Evolutionary conservation across 2,329 filamentous ascomycete genomes (phyloP).

Genomic region (Gnomoniopsis smithogilvyi): DNA sequence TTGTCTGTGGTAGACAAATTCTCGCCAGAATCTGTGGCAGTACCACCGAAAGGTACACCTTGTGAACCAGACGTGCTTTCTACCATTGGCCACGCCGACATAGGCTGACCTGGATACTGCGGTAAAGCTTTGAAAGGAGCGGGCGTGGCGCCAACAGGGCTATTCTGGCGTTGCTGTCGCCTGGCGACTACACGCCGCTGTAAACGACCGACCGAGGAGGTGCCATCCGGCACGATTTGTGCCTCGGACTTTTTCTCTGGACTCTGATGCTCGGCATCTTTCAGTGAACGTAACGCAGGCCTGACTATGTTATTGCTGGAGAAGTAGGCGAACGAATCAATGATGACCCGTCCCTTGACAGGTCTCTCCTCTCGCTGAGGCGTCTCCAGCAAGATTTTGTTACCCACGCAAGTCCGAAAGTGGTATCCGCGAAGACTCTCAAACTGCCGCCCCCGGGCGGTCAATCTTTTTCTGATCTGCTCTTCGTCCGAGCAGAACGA

Average conservation of each 20-base stretch:
- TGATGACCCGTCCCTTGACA: conserved; percentile 28
- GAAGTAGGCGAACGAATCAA: conserved; percentile 36
- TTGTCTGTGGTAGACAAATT: not conserved
- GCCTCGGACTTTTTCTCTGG: not conserved
- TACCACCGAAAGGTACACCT: too few relatives aligned
- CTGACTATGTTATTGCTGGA: conserved; percentile 27
- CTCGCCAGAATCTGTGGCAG: too few relatives aligned
- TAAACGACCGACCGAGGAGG: too few relatives aligned
- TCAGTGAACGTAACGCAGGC: conserved; percentile 24
- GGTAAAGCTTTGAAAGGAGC: not conserved
- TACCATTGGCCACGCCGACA: not conserved
- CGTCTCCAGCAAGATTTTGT: conserved; percentile 27
- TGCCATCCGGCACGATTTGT: too few relatives aligned
- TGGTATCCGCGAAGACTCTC: conserved; percentile 31
- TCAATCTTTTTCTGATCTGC: conserved; percentile 23
- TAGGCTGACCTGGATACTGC: not conserved
- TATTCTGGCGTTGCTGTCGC: conserved; percentile 4
- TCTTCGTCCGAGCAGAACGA: conserved; percentile 23
- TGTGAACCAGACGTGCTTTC: not conserved
- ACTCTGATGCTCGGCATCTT: not conserved
- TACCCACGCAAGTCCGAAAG: conserved; percentile 27
- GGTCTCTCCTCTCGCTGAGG: conserved; percentile 24
- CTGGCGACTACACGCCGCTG: not conserved
- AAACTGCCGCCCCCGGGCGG: conserved; percentile 30
- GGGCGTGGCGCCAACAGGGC: not conserved